phyloP scores from a whole-genome alignment of 2,329 filamentous ascomycete genomes.

The Esteya vermicola region DNA sequence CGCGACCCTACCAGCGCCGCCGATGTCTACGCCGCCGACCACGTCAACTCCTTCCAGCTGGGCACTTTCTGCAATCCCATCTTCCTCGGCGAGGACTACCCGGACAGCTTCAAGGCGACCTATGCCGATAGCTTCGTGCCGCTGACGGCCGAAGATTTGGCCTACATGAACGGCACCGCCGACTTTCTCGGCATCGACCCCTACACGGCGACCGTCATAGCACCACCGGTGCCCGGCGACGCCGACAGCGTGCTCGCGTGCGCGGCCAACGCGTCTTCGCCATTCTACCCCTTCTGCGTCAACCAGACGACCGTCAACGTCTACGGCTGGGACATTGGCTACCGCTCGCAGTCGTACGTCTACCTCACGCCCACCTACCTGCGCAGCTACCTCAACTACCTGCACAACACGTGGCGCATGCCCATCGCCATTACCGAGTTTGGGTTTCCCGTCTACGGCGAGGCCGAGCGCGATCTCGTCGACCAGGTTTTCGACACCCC shows the following conservation, averaged over 20 bases:
- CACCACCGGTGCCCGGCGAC: slow-evolving; percentile 20
- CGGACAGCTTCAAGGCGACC: slow-evolving; percentile 28
- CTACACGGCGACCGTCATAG: slow-evolving; percentile 40
- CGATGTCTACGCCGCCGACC: slow-evolving; percentile 29
- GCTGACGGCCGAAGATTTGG: slow-evolving; percentile 32
- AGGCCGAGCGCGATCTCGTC: slow-evolving; percentile 24
- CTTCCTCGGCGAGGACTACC: slow-evolving; percentile 35
- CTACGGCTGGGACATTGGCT: slow-evolving; percentile 44
- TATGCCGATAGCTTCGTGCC: slow-evolving; percentile 26
- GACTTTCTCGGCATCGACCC: slow-evolving; percentile 45
- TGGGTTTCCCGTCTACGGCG: slow-evolving; percentile 38
- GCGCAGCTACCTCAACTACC: slow-evolving; percentile 38
- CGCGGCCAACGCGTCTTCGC: slow-evolving; percentile 26
- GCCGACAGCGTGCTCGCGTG: slow-evolving; percentile 30
- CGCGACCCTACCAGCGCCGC: slow-evolving; percentile 21
- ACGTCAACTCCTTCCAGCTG: slow-evolving; percentile 32
- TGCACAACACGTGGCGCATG: slow-evolving; percentile 42
- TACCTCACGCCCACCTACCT: slow-evolving; percentile 45
- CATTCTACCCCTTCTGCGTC: slow-evolving; percentile 37
- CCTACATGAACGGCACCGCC: slow-evolving; percentile 29
- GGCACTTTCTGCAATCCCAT: slow-evolving; percentile 38
- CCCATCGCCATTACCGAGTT: slow-evolving; percentile 39
- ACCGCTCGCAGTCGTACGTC: slow-evolving; percentile 38
- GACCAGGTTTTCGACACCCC: slow-evolving; percentile 40
- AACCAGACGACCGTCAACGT: slow-evolving; percentile 28